phyloP scores from a whole-genome alignment of 1,284 basidiomycete genomes.

The Cryptococcus sp. region DNA sequence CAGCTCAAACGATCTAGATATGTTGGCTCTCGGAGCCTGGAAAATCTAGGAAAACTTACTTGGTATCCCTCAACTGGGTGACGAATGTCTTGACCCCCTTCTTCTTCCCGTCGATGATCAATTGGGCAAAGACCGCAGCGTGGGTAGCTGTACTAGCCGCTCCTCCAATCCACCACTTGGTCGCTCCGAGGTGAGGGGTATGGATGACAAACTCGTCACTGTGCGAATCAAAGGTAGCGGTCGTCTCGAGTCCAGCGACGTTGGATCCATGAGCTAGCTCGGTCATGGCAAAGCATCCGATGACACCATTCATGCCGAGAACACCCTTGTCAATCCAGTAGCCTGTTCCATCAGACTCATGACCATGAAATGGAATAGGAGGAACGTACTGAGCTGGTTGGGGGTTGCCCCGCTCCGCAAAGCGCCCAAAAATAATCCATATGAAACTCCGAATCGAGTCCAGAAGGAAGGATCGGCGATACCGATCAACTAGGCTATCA shows the following conservation, averaged over 20 bases:
- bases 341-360: constrained; percentile 16
- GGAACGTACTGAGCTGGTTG: constrained; percentile 41
- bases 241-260: constrained; percentile 56
- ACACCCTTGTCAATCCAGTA: constrained; percentile 56
- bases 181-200: constrained; percentile 52
- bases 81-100: constrained; percentile 57
- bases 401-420: constrained; percentile 45
- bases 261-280: constrained; percentile 51
- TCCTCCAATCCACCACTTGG: constrained; percentile 57
- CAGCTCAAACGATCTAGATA: constrained; percentile 44
- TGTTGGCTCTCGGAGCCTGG: neutral
- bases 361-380: neutral
- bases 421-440: constrained; percentile 52
- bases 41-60: constrained; percentile 34
- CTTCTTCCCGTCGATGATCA: constrained; percentile 53
- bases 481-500: constrained; percentile 34
- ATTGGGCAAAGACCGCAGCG: constrained; percentile 54
- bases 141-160: constrained; percentile 56
- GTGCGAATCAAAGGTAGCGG: constrained; percentile 52
- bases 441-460: constrained; percentile 54
- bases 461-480: constrained; percentile 54
- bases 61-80: constrained; percentile 52
- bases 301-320: constrained; percentile 52
- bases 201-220: constrained; percentile 56
- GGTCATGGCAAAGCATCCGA: constrained; percentile 57